Base-by-base conservation (phyloP, 2,329 filamentous ascomycete genomes). In the Rugonectria rugulosa region DNA sequence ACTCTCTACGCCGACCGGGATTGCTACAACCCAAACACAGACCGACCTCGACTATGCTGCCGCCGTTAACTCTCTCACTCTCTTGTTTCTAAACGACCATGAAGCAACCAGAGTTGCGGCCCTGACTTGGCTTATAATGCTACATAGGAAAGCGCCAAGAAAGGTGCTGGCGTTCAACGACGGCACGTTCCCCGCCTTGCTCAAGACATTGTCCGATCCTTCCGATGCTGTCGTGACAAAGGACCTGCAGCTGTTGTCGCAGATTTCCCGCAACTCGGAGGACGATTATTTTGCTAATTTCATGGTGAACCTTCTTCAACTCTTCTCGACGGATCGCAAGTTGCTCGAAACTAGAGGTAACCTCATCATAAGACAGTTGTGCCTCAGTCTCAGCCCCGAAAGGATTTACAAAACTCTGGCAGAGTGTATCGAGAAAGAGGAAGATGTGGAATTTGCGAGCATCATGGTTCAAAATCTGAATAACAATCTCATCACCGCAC, bases 391-490 rank as follows among this genome's bases (percentile, higher is more conserved):
- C 23, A 97, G 93, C 62, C 90, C 95, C 0, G 95, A 99, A 72
- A 86, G 93, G 40, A 99, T 99, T 55, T 99, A 98, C 70, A 87
- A 95, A 26, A 98, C 92, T 3, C 81, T 99, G 61, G 96, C 95
- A 21, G 95, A 99, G 67, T 97, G 95, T 65, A 90, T 99, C 9
- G 95, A 98, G 73, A 96, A 93, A 70, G 95, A 99, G 73, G 95
- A 98, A 75, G 95, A 99, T 71, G 87, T 99, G 36, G 96, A 99
- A 72, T 99, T 99, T 74, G 94, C 95, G 14, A 97, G 94, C 71
- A 98, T 99, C 67, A 99, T 99, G 95, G 92, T 99, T 24, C 95
- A 99, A 73, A 98, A 98, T 68, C 81, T 99, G 47, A 99, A 99
- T 77, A 99, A 99, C 74, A 99, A 99, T 68, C 87, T 99, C 50